These are phyloP conservation scores for Glomus cerebriforme DNA, from an alignment of 192 early-diverging fungal species.

Conservation along the genomic window DNA sequence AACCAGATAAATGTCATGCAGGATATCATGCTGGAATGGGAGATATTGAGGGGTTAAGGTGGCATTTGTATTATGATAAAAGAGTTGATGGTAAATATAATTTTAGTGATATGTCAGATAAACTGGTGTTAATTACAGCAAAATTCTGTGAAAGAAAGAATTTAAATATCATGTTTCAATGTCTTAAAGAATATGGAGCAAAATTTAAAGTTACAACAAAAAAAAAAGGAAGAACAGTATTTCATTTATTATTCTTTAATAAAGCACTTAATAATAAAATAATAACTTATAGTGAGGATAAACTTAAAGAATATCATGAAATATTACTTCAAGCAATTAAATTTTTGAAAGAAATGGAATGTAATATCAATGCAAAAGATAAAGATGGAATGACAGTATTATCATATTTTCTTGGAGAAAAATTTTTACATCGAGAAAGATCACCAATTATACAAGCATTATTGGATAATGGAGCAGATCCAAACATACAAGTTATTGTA, in stretches of 20 bases:
- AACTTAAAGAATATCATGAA: not conserved
- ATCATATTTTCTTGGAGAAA: too few relatives aligned
- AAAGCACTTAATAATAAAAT: not conserved
- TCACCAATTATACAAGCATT: not conserved
- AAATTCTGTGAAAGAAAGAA: too few relatives aligned
- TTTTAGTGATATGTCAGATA: too few relatives aligned
- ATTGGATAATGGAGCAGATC: constrained; percentile 5
- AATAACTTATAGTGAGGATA: not conserved
- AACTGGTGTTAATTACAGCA: too few relatives aligned
- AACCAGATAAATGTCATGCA: not conserved
- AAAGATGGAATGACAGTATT: not conserved
- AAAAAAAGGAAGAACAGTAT: not conserved
- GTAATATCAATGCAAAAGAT: constrained; percentile 13
- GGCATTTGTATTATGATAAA: not conserved
- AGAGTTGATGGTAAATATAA: not conserved
- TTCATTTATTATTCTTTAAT: not conserved
- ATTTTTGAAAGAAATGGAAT: not conserved
- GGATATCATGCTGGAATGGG: too few relatives aligned
- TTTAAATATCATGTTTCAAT: too few relatives aligned
- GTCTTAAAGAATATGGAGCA: too few relatives aligned
- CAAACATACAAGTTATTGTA: not conserved
- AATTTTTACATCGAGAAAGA: too few relatives aligned
- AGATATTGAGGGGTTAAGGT: not conserved
- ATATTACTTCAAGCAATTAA: not conserved
- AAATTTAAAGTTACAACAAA: not conserved